Base-by-base conservation (phyloP, 2,329 filamentous ascomycete genomes). In the Neonectria hederae region DNA sequence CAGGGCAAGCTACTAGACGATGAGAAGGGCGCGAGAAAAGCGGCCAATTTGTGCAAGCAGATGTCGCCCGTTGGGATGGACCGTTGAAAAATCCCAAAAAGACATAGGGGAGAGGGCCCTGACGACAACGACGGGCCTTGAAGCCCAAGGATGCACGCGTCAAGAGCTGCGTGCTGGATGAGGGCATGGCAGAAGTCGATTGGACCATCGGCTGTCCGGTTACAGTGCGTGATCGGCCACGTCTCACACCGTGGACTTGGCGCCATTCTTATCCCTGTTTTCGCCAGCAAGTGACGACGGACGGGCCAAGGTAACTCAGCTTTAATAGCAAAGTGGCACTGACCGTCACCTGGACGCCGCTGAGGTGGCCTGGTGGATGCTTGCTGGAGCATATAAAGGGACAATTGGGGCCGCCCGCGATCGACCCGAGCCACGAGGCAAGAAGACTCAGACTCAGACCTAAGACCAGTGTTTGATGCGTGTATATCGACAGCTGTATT, bases 221-320 rank as follows among this genome's bases (percentile, higher is more conserved):
- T 28, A 73, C 71, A 62, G 71, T 73, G 65, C 55, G 65, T 65
- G 65, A 70, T 70, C 62, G 35, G 11, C 53, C n/a, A 57, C 28
- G 28, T 53, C 58, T 65, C 63, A 55, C 68, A 73, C 71, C 6
- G 71, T 66, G 8, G 32, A 52, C 68, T 71, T 73, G 70, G 72
- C 72, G 69, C 66, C 72, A 68, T 65, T 66, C n/a, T 51, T 32
- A 74, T 74, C 72, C 72, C 68, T 74, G 72, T 74, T 74, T 74
- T 73, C 64, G 54, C 58, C 61, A 51, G 57, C 48, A 49, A 70
- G 70, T 74, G 72, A 73, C 70, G 71, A 73, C 54, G 59, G 46
- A 45, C 49, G 28, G 46, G 42, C 53, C 54, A 67, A 70, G 67
- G 71, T 71, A 63, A 69, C 68, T 65, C 51, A 66, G 62, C 65